Conservation (phyloP, 2,329 filamentous ascomycete species). For the Talaromyces sp. region DNA sequence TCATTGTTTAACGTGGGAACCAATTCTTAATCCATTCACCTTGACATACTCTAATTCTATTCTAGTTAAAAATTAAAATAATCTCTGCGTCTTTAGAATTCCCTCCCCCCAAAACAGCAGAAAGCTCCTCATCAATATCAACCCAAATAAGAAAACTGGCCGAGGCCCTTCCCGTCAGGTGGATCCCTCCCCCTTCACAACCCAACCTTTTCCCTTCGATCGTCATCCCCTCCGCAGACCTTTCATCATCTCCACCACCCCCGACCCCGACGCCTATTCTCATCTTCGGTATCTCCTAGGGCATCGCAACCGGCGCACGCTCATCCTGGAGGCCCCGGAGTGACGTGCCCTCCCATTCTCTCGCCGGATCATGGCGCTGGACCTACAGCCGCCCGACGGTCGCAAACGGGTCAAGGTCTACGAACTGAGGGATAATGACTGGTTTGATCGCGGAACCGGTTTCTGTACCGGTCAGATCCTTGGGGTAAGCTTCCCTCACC, state of each 20-base stretch:
- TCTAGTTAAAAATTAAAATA: too few species aligned
- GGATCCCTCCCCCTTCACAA: conserved; percentile 14
- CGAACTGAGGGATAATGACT: conserved; percentile 97
- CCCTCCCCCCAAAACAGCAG: background rate
- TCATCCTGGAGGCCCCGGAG: conserved; percentile 41
- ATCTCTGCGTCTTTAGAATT: background rate
- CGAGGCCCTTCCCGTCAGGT: conserved; percentile 17
- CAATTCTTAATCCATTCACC: background rate
- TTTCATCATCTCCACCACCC: conserved; percentile 28
- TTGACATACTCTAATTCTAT: background rate
- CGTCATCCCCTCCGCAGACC: conserved; percentile 30
- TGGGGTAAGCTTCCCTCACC: conserved; percentile 60
- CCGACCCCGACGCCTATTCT: conserved; percentile 18
- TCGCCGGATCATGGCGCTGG: conserved; percentile 50
- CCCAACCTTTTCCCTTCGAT: conserved; percentile 19
- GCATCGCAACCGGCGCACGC: conserved; percentile 37
- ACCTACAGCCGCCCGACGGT: conserved; percentile 52
- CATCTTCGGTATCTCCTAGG: conserved; percentile 14
- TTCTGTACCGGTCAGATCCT: conserved; percentile 82
- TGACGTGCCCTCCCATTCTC: conserved; percentile 40
- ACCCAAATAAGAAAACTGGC: conserved; percentile 12
- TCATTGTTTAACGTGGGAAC: background rate
- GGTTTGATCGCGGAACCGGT: conserved; percentile 96
- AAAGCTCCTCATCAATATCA: background rate
- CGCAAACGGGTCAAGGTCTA: conserved; percentile 90